These are phyloP conservation scores for Hordeum vulgare DNA, from an alignment of 176 grass and related monocot genomes.

Conservation along the genomic window DNA sequence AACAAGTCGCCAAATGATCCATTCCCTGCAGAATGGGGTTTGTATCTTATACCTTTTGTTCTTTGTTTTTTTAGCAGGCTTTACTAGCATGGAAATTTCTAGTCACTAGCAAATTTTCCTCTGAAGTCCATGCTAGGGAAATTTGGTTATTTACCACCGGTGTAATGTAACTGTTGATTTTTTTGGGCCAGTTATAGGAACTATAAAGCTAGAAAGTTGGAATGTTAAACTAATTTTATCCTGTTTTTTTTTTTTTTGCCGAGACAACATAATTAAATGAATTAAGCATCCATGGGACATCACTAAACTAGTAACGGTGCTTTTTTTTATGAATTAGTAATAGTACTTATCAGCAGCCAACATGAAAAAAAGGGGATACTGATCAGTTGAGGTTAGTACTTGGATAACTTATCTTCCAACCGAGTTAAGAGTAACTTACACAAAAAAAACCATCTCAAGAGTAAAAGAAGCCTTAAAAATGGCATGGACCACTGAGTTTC, in stretches of 20 bases:
- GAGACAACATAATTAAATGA: not conserved
- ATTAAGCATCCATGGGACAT: not conserved
- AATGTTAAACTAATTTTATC: not conserved
- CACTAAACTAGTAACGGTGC: not conserved
- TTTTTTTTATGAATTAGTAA: not conserved
- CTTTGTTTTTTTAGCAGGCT: not conserved
- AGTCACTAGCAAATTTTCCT: not conserved
- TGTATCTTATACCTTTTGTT: not conserved
- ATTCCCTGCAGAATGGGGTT: constrained; percentile 94
- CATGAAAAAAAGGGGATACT: not conserved
- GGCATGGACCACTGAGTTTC: not conserved
- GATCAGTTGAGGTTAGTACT: not conserved
- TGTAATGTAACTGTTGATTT: not conserved
- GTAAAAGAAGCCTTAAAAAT: not conserved
- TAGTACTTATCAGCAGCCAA: not conserved
- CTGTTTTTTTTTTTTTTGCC: not conserved
- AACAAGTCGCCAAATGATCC: constrained; percentile 86
- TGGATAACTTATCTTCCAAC: not conserved
- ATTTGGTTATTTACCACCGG: not conserved
- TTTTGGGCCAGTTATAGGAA: not conserved
- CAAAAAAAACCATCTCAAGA: not conserved
- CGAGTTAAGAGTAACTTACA: not conserved
- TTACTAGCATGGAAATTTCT: not conserved
- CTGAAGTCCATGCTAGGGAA: not conserved
- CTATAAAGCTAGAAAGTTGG: not conserved